A percentile compares a stretch with the other conserved stretches of the same genome.
These are phyloP conservation scores for Diaporthe batatas DNA, from an alignment of 2,329 filamentous ascomycete genomes.

Conservation along the genomic window DNA sequence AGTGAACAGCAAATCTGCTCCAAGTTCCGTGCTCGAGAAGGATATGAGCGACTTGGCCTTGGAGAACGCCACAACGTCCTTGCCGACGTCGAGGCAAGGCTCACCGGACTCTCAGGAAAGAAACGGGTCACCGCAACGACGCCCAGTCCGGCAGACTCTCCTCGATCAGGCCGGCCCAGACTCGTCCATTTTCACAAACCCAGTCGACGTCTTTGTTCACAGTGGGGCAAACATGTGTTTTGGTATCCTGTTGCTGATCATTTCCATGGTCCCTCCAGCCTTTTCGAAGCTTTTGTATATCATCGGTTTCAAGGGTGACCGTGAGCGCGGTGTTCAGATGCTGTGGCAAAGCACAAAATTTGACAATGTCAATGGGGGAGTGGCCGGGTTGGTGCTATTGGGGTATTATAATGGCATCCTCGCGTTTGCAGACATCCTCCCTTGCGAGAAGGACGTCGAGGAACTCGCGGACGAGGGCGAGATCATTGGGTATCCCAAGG, in stretches of 20 bases:
- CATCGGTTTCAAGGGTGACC: slow-evolving; percentile 91
- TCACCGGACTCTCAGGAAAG: slow-evolving; percentile 32
- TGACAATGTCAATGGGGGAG: slow-evolving; percentile 90
- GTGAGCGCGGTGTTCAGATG: slow-evolving; percentile 83
- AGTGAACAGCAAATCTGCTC: slow-evolving; percentile 40
- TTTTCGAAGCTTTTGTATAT: slow-evolving; percentile 90
- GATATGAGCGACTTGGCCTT: slow-evolving; percentile 32
- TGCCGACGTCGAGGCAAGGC: slow-evolving; percentile 34
- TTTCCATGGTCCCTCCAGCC: slow-evolving; percentile 93
- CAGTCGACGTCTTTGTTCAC: slow-evolving; percentile 89
- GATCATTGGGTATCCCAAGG: slow-evolving; percentile 78
- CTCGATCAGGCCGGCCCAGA: slow-evolving; percentile 60
- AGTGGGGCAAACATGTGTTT: slow-evolving; percentile 92
- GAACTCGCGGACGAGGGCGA: slow-evolving; percentile 63
- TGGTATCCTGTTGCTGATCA: slow-evolving; percentile 84
- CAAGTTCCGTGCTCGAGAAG: slow-evolving; percentile 40
- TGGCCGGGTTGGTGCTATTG: slow-evolving; percentile 84
- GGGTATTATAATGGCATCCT: slow-evolving; percentile 91
- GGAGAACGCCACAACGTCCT: slow-evolving; percentile 7
- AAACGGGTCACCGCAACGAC: slow-evolving; percentile 40
- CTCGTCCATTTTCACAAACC: slow-evolving; percentile 76
- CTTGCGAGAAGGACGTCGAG: slow-evolving; percentile 68
- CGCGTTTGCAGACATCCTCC: slow-evolving; percentile 89
- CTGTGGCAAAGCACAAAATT: slow-evolving; percentile 92
- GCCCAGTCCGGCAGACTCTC: slow-evolving; percentile 51